Evolutionary conservation across 2,329 filamentous ascomycete genomes (phyloP).

Genomic region (Aspergillus unguis): DNA sequence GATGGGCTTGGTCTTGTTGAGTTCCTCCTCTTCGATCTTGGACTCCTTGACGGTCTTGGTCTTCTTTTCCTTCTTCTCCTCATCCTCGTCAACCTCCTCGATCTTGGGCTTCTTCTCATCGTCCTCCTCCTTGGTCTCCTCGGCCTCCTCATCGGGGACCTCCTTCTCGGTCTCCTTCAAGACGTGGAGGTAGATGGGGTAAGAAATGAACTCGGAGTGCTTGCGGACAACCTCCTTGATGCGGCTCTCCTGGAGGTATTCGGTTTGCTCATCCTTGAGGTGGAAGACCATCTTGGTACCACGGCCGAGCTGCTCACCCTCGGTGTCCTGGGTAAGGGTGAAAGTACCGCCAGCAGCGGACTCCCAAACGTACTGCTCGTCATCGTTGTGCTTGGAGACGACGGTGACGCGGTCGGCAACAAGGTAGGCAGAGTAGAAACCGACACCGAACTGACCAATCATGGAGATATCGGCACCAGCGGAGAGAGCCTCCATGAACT

Average conservation of each 20-base stretch:
- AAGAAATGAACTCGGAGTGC: conserved; percentile 99
- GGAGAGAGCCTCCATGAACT: conserved; percentile 99
- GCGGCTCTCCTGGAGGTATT: conserved; percentile 98
- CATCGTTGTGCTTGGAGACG: conserved; percentile 98
- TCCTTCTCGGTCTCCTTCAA: conserved; percentile 99
- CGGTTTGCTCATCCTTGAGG: conserved; percentile 98
- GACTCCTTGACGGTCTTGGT: conserved; percentile 99
- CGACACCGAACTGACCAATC: conserved; percentile 99
- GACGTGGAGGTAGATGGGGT: conserved; percentile 99
- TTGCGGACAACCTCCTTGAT: conserved; percentile 99
- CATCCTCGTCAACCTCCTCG: conserved; percentile 87
- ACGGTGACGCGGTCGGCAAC: conserved; percentile 96
- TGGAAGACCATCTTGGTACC: conserved; percentile 98
- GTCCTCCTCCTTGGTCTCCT: conserved; percentile 66
- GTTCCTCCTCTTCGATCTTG: conserved; percentile 97
- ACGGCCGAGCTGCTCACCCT: conserved; percentile 85
- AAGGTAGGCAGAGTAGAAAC: conserved; percentile 99
- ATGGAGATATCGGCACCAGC: conserved; percentile 99
- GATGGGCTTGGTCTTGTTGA: conserved; percentile 99
- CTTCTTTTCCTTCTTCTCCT: conserved; percentile 83
- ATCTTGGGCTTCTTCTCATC: conserved; percentile 95
- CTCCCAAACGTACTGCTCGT: conserved; percentile 99
- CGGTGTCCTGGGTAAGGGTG: conserved; percentile 84
- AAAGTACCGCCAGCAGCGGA: conserved; percentile 96
- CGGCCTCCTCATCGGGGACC: conserved; percentile 92